phyloP scores from a whole-genome alignment of 257 asterid genomes.

The Solanum chmielewskii region DNA sequence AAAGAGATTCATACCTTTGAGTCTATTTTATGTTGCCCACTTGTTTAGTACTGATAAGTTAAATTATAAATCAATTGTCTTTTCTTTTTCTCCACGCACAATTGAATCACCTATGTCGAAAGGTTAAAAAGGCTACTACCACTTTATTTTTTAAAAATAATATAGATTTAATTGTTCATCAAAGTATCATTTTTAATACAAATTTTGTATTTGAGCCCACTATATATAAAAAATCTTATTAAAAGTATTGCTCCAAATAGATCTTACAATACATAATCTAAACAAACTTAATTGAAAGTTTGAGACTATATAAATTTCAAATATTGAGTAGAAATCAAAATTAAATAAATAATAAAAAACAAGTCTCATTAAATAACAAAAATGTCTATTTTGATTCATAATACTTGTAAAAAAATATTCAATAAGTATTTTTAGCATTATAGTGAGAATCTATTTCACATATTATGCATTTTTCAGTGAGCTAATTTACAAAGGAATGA shows the following conservation, averaged over 20 bases:
- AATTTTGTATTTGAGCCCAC: accelerated
- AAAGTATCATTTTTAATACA: no score
- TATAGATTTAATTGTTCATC: neutral
- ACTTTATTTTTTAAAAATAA: neutral
- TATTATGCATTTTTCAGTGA: neutral
- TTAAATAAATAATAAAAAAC: neutral
- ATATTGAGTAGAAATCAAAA: neutral
- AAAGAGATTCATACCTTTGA: constrained; percentile 5
- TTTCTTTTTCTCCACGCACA: neutral
- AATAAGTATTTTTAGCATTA: no score
- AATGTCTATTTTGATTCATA: neutral
- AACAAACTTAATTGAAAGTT: accelerated
- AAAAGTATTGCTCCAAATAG: accelerated
- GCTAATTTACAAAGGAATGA: no score
- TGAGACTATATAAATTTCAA: no score
- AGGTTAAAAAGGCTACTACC: neutral
- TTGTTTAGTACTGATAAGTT: neutral
- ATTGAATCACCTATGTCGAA: neutral
- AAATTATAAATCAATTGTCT: neutral
- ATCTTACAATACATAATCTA: accelerated
- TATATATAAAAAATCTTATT: accelerated
- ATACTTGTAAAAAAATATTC: neutral
- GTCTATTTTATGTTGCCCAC: neutral
- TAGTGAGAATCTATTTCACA: neutral
- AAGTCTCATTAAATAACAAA: neutral